Base-by-base conservation (phyloP, 192 early-diverging fungal species). In the Piromyces sp. region DNA sequence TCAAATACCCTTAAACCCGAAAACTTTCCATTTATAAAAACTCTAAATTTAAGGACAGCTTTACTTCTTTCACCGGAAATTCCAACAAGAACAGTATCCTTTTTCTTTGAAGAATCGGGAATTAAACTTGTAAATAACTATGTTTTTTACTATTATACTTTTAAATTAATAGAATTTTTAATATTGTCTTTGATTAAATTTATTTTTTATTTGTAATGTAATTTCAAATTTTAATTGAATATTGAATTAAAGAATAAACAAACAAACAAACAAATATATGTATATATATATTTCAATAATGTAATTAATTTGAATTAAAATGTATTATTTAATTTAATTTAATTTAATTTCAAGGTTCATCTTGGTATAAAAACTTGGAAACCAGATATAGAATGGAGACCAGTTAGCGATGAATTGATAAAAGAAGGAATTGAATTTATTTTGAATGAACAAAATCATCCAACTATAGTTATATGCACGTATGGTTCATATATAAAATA, bases 391-490 rank as follows among this genome's bases (percentile, higher is more conserved):
- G 85, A 90, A 30, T 97, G 97, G 96, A 90, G 95, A 83, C 96
- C 95, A 13, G 90, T 97, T 29, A 93, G 92, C 82, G 97, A 99
- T 83, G 97, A 99, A 85, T 86, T 96, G 29, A 93, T 99, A 80
- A 99, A 99, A 81, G 97, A 99, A 79, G 96, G 94, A 0, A 88
- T 99, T 30, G 95, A 99, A 87, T 86, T 96, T 79, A 85, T 95
- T 12, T 85, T 98, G 78, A 89, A 97, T 87, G 87, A 84, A n/a
- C 83, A 87, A 13, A 95, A 89, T 36, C 93, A 98, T 81, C 97
- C 97, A n/a, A 83, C 96, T 16, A 88, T 98, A 81, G 87, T 97
- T 28, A 93, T 95, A 88, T 97, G 96, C 88, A 93, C 95, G 88
- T 95, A 92, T 85, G 89, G n/a, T n/a, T n/a, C n/a, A n/a, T n/a